Conservation (phyloP, 2,329 filamentous ascomycete species). For the Cladosporium halotolerans region DNA sequence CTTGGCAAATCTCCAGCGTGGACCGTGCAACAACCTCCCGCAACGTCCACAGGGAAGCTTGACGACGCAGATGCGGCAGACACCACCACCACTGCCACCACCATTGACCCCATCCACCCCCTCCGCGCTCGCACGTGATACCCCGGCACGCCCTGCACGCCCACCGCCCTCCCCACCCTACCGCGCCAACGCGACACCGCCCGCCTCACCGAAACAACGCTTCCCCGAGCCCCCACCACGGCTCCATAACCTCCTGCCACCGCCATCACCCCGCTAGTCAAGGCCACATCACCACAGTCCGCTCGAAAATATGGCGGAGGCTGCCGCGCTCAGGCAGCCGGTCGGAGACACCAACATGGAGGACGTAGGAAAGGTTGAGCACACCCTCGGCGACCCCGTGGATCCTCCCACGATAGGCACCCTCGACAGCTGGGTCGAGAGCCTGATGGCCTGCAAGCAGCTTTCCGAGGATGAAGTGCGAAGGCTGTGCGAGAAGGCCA, state of each 20-base stretch:
- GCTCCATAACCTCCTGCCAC: constrained; percentile 2
- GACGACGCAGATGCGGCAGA: too few species aligned
- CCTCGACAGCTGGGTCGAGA: constrained; percentile 97
- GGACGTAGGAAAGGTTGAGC: constrained; percentile 80
- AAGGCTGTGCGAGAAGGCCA: constrained; percentile 94
- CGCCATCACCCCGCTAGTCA: background rate
- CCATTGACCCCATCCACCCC: constrained; percentile 7
- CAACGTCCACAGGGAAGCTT: too few species aligned
- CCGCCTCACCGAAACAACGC: constrained; percentile 2
- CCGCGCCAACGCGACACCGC: constrained; percentile 1
- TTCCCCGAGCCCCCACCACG: constrained; percentile 10
- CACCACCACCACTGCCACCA: background rate
- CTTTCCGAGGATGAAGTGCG: constrained; percentile 90
- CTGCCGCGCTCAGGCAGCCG: constrained; percentile 29
- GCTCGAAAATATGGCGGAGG: constrained; percentile 19
- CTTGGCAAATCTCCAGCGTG: too few species aligned
- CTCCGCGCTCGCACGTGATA: constrained; percentile 5
- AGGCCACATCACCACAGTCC: background rate
- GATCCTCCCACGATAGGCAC: constrained; percentile 89
- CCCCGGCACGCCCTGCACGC: background rate
- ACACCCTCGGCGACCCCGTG: constrained; percentile 62
- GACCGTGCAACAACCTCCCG: too few species aligned
- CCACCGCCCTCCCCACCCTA: background rate
- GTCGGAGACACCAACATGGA: constrained; percentile 87
- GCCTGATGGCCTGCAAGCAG: constrained; percentile 97